Evolutionary conservation across 768 basidiomycete species (phyloP).

Genomic region (Strobilomyces dryophilus): DNA sequence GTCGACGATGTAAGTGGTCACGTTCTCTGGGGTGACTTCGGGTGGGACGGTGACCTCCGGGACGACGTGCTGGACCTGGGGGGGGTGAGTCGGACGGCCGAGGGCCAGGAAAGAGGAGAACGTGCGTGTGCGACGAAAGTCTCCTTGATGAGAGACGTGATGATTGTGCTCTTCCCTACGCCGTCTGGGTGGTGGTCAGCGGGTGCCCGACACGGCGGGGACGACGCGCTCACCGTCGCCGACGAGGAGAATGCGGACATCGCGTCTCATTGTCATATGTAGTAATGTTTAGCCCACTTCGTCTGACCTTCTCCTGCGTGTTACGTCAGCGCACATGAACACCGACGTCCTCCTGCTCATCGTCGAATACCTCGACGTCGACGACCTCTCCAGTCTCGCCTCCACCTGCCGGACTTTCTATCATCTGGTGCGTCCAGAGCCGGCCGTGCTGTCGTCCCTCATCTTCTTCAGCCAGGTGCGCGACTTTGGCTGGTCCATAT

Average conservation of each 20-base stretch:
- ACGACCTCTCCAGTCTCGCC: slow-evolving; percentile 37
- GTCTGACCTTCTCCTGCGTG: not conserved
- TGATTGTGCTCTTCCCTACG: slow-evolving; percentile 96
- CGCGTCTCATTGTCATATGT: slow-evolving; percentile 68
- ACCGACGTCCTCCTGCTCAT: slow-evolving; percentile 54
- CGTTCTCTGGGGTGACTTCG: slow-evolving; percentile 95
- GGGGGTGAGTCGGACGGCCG: slow-evolving; percentile 1
- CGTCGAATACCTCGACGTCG: slow-evolving; percentile 40
- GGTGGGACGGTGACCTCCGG: slow-evolving; percentile 98
- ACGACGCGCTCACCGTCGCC: slow-evolving; percentile 71
- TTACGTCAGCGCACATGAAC: slow-evolving; percentile 37
- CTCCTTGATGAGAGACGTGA: slow-evolving; percentile 96
- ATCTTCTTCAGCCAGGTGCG: slow-evolving; percentile 41
- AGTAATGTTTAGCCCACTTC: slow-evolving; percentile 12
- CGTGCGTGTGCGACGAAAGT: slow-evolving; percentile 85
- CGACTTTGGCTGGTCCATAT: slow-evolving; percentile 56
- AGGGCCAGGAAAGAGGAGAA: not conserved
- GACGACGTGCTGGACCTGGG: slow-evolving; percentile 83
- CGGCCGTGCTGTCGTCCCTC: not conserved
- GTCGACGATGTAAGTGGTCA: slow-evolving; percentile 97
- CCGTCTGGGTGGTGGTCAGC: slow-evolving; percentile 57
- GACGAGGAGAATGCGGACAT: slow-evolving; percentile 91
- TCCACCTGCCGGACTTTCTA: slow-evolving; percentile 28
- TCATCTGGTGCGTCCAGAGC: slow-evolving; percentile 35
- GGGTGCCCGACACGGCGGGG: not conserved